Base-by-base conservation (phyloP, 495 filamentous ascomycete species). In the Hypoxylon perforatum region DNA sequence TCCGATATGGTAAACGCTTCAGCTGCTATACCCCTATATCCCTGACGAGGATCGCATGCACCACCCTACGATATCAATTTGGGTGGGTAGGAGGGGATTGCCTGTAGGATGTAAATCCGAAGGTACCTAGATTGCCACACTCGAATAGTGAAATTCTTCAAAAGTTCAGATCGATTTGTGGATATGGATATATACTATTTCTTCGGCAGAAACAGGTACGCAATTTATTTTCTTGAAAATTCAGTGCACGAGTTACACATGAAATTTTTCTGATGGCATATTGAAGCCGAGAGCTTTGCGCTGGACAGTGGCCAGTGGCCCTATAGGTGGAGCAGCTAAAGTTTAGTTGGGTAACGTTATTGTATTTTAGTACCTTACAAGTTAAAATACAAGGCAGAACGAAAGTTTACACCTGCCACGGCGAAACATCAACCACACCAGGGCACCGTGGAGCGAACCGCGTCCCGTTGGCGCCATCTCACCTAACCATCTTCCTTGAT, bases 221-320 rank as follows among this genome's bases (percentile, higher is more conserved):
- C 25, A 33, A 33, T 33, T 4, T 33, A 9, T 33, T 33, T 33
- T 33, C 1, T 9, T 10, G 30, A 5, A 33, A 33, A 33, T 33
- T 33, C 11, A 28, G 35, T 23, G 18, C 17, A 18, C n/a, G 21
- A 36, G 44, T 63, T 28, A 15, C 5, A 62, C 42, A 5, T 54
- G 42, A 68, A 59, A 59, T 63, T 63, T 21, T n/a, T 14, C 45
- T 14, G 46, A 44, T 44, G 25, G 19, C 18, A 41, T 54, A 19
- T 55, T 46, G 38, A 63, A 59, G 54, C 49, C 14, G 36, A 46
- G 21, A 45, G 30, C 52, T 23, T 17, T 62, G 58, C 33, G 45
- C 23, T 41, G 3, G 7, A 28, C 3, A 7, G 7, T 28, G 25
- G 25, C 3, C 7, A 28, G 44, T 45, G 50, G 49, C 55, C 63